Conservation (phyloP, 2,329 filamentous ascomycete genomes). For the Sporothrix pseudoabietina region DNA sequence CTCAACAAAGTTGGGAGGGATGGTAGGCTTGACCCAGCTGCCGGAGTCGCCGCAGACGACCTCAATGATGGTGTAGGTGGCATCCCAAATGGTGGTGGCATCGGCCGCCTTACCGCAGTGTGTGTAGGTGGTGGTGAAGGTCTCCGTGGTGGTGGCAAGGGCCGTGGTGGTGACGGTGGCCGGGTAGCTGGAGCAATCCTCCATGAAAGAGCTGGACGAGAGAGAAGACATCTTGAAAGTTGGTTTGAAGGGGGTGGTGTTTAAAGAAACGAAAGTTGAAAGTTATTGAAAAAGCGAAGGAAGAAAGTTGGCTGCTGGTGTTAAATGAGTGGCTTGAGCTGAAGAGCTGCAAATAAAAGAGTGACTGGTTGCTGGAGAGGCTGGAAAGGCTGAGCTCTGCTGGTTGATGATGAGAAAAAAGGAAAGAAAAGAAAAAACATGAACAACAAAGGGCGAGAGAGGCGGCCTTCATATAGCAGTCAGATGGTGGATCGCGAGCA, state of each 20-base stretch:
- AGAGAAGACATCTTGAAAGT: constrained; percentile 24
- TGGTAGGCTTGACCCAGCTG: constrained; percentile 47
- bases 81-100: constrained; percentile 44
- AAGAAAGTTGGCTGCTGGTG: neutral
- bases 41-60: constrained; percentile 45
- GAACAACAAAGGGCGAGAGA: constrained; percentile 35
- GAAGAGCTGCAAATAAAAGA: constrained; percentile 17
- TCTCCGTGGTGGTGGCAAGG: constrained; percentile 36
- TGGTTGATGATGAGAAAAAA: constrained; percentile 13
- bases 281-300: neutral
- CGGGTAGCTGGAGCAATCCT: constrained; percentile 2
- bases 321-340: constrained; percentile 23
- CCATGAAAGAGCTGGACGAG: constrained; percentile 23
- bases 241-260: neutral
- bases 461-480: constrained; percentile 24
- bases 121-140: constrained; percentile 46
- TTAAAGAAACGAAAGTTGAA: constrained; percentile 2
- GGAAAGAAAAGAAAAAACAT: constrained; percentile 1
- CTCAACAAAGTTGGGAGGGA: constrained; percentile 36
- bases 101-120: constrained; percentile 45
- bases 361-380: constrained; percentile 6
- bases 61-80: constrained; percentile 48
- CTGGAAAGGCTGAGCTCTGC: neutral
- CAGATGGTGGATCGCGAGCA: neutral
- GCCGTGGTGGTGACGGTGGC: constrained; percentile 23